Conservation (phyloP, 148 eudicot species). For the Arbutus unedo region DNA sequence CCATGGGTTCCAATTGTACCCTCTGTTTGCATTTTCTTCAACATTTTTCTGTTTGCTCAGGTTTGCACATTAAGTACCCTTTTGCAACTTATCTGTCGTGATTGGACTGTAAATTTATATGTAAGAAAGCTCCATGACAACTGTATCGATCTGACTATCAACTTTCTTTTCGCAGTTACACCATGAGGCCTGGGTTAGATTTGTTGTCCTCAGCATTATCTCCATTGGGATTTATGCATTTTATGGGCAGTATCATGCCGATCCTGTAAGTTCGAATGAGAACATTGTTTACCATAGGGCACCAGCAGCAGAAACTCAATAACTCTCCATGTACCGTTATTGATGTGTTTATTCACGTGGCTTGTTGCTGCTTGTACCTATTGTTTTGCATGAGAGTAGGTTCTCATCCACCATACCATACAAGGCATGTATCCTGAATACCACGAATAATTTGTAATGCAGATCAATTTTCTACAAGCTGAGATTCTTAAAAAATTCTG, state of each 20-base stretch:
- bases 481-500: neutral
- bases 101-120: neutral
- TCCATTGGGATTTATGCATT: slow-evolving; percentile 67
- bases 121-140: neutral
- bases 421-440: neutral
- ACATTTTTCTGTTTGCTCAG: slow-evolving; percentile 95
- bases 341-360: neutral
- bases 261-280: slow-evolving; percentile 53
- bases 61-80: slow-evolving; percentile 25
- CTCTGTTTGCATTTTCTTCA: slow-evolving; percentile 79
- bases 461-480: neutral
- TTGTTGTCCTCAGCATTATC: slow-evolving; percentile 61
- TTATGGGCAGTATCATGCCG: slow-evolving; percentile 87
- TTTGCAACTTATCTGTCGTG: neutral
- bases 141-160: neutral
- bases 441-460: neutral
- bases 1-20: slow-evolving; percentile 91
- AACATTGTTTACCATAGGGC: slow-evolving; percentile 46
- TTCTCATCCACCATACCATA: neutral
- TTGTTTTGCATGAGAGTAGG: neutral
- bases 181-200: slow-evolving; percentile 90
- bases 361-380: slow-evolving; percentile 8
- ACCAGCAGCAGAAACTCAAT: slow-evolving; percentile 35
- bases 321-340: slow-evolving; percentile 9
- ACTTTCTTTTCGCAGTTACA: slow-evolving; percentile 72